Conservation (phyloP, 2,329 filamentous ascomycete genomes). For the Alternaria sp. region DNA sequence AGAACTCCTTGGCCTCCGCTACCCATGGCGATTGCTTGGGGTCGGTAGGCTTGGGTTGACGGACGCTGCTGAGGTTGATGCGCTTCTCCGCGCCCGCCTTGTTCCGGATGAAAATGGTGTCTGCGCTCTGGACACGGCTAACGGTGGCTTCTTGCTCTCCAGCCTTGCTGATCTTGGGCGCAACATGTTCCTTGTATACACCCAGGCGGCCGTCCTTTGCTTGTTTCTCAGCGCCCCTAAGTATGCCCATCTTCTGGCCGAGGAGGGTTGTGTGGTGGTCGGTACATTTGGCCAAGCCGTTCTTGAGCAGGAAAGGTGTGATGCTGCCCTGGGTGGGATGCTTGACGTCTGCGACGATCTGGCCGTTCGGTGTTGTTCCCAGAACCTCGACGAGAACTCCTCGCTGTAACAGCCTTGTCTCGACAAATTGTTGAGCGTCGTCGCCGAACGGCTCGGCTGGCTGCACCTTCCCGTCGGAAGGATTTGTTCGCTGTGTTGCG, state of each 20-base stretch:
- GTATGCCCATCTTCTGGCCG: slow-evolving; percentile 82
- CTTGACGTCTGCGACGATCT: slow-evolving; percentile 85
- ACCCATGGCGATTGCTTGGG: slow-evolving; percentile 85
- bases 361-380: slow-evolving; percentile 86
- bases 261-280: slow-evolving; percentile 96
- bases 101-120: slow-evolving; percentile 85
- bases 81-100: slow-evolving; percentile 87
- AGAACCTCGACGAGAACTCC: slow-evolving; percentile 82
- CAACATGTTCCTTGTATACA: slow-evolving; percentile 80
- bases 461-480: slow-evolving; percentile 78
- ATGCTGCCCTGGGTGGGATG: slow-evolving; percentile 89
- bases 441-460: slow-evolving; percentile 88
- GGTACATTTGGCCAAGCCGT: slow-evolving; percentile 88
- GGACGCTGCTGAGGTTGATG: slow-evolving; percentile 89
- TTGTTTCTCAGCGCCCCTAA: slow-evolving; percentile 84
- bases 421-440: slow-evolving; percentile 87
- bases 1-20: slow-evolving; percentile 93
- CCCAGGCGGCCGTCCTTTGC: slow-evolving; percentile 80
- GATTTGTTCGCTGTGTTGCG: slow-evolving; percentile 82
- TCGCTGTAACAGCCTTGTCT: slow-evolving; percentile 83
- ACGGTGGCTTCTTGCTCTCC: slow-evolving; percentile 81
- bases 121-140: slow-evolving; percentile 82
- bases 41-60: slow-evolving; percentile 89
- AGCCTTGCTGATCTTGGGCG: slow-evolving; percentile 64
- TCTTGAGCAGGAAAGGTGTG: slow-evolving; percentile 85